phyloP scores from a whole-genome alignment of 1,284 basidiomycete species.

The Sporisorium sorghi region DNA sequence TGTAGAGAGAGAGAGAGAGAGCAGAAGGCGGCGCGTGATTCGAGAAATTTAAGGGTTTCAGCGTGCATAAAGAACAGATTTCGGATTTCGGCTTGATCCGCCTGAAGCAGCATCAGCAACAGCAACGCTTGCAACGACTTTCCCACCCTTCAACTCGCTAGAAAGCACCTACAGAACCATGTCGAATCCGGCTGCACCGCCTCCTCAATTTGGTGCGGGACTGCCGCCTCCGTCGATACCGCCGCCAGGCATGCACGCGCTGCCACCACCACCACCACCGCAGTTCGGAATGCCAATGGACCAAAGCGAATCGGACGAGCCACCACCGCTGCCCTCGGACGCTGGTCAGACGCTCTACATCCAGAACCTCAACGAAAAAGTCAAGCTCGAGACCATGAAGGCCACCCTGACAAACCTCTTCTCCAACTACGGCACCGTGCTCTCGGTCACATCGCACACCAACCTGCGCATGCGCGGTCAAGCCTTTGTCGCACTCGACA shows the following conservation, averaged over 20 bases:
- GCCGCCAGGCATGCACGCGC: conserved; percentile 22
- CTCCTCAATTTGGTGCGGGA: conserved; percentile 19
- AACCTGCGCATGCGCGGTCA: conserved; percentile 98
- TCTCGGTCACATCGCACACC: conserved; percentile 90
- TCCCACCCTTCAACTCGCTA: not conserved
- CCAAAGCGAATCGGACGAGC: conserved; percentile 21
- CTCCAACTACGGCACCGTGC: conserved; percentile 89
- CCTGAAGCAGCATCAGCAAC: not conserved
- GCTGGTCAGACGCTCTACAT: conserved; percentile 86
- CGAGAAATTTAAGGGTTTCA: conserved; percentile 19
- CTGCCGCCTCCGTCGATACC: conserved; percentile 25
- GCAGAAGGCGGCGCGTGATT: conserved; percentile 3
- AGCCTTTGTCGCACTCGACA: conserved; percentile 92
- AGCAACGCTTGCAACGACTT: not conserved
- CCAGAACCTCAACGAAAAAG: conserved; percentile 97
- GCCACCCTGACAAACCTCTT: conserved; percentile 87
- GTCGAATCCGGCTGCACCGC: conserved; percentile 29
- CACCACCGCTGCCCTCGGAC: conserved; percentile 32
- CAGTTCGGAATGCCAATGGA: conserved; percentile 27
- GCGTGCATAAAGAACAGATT: conserved; percentile 9
- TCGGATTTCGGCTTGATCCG: conserved; percentile 19
- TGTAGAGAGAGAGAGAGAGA: not conserved
- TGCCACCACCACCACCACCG: conserved; percentile 33
- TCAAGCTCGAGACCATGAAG: conserved; percentile 87
- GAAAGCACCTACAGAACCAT: conserved; percentile 4